Evolutionary conservation across 2,329 filamentous ascomycete genomes (phyloP).

Genomic region (Calycina marina): DNA sequence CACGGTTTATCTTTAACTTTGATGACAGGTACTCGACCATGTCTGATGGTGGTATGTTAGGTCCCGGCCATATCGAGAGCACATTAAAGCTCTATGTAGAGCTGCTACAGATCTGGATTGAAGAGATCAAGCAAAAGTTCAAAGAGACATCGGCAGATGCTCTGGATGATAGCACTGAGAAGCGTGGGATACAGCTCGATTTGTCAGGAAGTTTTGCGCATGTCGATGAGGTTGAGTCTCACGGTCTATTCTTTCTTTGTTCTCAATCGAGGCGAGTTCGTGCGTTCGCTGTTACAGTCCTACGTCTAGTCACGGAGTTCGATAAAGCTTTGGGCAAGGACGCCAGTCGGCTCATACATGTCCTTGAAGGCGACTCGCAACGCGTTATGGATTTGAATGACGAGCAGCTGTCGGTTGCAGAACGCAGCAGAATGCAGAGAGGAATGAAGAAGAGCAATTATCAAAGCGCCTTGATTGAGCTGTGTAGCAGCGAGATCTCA

Average conservation of each 20-base stretch:
- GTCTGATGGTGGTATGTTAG: slow-evolving; percentile 94
- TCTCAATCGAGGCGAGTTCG: slow-evolving; percentile 86
- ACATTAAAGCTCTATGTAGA: slow-evolving; percentile 89
- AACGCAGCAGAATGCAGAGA: slow-evolving; percentile 80
- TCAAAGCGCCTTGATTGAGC: slow-evolving; percentile 75
- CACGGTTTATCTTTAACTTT: slow-evolving; percentile 96
- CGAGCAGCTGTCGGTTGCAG: slow-evolving; percentile 79
- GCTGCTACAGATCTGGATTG: slow-evolving; percentile 90
- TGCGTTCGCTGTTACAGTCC: slow-evolving; percentile 79
- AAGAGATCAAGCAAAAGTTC: slow-evolving; percentile 81
- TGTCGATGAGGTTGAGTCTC: slow-evolving; percentile 92
- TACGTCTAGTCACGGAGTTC: slow-evolving; percentile 86
- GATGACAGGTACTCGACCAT: slow-evolving; percentile 95
- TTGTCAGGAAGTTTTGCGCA: slow-evolving; percentile 80
- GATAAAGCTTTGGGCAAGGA: slow-evolving; percentile 73
- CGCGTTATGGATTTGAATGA: slow-evolving; percentile 86
- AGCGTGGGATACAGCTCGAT: slow-evolving; percentile 64
- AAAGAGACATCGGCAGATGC: slow-evolving; percentile 60
- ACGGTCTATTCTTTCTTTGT: slow-evolving; percentile 92
- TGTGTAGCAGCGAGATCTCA: slow-evolving; percentile 88
- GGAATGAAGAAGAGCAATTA: slow-evolving; percentile 75
- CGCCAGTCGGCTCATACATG: slow-evolving; percentile 66
- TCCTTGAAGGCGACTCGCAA: slow-evolving; percentile 79
- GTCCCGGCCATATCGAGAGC: slow-evolving; percentile 84
- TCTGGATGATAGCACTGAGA: slow-evolving; percentile 42